Base-by-base conservation (phyloP, 2,329 filamentous ascomycete species). In the Ceratocystis harringtonii region DNA sequence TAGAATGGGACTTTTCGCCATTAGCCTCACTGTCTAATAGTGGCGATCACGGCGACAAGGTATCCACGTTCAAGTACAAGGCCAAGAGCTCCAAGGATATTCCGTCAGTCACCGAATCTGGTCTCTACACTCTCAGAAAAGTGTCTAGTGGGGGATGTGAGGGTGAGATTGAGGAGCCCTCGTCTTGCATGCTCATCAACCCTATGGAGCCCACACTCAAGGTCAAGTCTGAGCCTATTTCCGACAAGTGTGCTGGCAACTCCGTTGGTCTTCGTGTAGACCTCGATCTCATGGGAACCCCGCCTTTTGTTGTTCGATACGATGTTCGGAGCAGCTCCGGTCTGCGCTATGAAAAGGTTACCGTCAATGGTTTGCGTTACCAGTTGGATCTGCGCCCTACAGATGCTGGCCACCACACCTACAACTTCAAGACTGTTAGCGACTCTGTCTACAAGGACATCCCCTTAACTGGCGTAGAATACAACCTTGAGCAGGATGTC, bases 221-320 rank as follows among this genome's bases (percentile, higher is more conserved):
- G 3, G 78, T 99, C 62, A 82, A 81, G 41, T 81, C 85, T 5
- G 88, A 95, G 70, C 87, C 91, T 68, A 91, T 99, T 55, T 88
- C 90, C 63, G 94, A 99, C 74, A 95, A 95, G 73, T 99, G 94
- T 73, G 92, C 92, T 44, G 91, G 92, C 61, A 96, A 91, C 72
- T 90, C 94, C 0, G 89, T 99, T 68, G 94, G 94, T 50, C 81
- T 99, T 65, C 84, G 88, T 10, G 89, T 99, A 52, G 88, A 94
- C 71, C 78, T 99, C 62, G 91, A 97, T 72, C 80, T 99, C 48
- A 88, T 92, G 32, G 94, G 94, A 68, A 95, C 91, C 0, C 92
- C 95, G 58, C 92, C 92, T 1, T 99, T 99, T 76, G 79, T 80
- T n/a, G 79, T 99, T 58, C 79, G 80, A 25, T 99, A 96, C 73